These are phyloP conservation scores for Alternaria ventricosa DNA, from an alignment of 2,329 filamentous ascomycete species.

Conservation along the genomic window DNA sequence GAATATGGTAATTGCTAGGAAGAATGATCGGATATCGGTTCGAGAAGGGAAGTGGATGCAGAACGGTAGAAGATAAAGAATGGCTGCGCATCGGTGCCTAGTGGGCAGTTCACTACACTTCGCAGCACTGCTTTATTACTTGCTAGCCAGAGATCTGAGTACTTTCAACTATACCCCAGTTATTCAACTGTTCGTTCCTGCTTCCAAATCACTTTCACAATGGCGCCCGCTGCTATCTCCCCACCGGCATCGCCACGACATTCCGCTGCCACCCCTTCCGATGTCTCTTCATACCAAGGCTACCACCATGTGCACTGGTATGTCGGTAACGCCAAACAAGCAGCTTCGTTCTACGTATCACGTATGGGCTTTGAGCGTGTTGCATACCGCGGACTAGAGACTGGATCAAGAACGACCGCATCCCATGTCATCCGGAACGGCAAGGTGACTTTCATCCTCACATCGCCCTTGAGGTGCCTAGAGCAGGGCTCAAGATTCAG, in stretches of 20 bases:
- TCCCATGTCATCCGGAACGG: slow-evolving; percentile 85
- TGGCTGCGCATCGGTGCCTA: slow-evolving; percentile 7
- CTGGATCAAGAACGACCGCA: slow-evolving; percentile 78
- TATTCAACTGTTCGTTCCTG: not conserved
- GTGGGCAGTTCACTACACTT: not conserved
- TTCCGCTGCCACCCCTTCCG: slow-evolving; percentile 28
- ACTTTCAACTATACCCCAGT: not conserved
- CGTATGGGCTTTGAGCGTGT: slow-evolving; percentile 85
- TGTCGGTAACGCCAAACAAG: slow-evolving; percentile 96
- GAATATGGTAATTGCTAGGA: slow-evolving; percentile 19
- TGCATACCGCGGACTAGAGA: slow-evolving; percentile 88
- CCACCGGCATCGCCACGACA: slow-evolving; percentile 51
- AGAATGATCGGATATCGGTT: slow-evolving; percentile 30
- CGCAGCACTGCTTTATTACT: not conserved
- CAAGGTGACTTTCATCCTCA: slow-evolving; percentile 81
- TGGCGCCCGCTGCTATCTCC: slow-evolving; percentile 47
- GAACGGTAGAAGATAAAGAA: slow-evolving; percentile 27
- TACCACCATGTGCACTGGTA: slow-evolving; percentile 97
- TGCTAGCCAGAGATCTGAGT: not conserved
- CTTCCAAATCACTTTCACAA: slow-evolving; percentile 9
- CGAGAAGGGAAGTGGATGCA: slow-evolving; percentile 27
- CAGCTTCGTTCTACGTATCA: slow-evolving; percentile 84
- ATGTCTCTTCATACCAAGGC: slow-evolving; percentile 69
- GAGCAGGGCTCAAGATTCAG: slow-evolving; percentile 40
- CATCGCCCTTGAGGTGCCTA: slow-evolving; percentile 71